Conservation (phyloP, 2,329 filamentous ascomycete genomes). For the Exophiala xenobiotica region DNA sequence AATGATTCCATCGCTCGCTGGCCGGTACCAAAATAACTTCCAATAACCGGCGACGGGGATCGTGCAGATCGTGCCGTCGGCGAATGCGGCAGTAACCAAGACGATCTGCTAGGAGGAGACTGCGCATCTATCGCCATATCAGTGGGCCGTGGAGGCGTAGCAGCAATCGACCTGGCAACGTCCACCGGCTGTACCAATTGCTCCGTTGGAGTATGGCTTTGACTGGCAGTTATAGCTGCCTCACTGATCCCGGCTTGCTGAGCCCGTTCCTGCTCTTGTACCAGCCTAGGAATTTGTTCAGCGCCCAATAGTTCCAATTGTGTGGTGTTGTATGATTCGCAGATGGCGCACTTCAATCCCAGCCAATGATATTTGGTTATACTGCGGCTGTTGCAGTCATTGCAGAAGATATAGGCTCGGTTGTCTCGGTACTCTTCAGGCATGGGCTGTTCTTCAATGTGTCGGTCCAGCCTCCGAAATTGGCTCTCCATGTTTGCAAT, state of each 20-base stretch:
- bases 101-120: constrained; percentile 28
- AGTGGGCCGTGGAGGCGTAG: constrained; percentile 19
- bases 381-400: constrained; percentile 88
- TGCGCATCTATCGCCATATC: constrained; percentile 27
- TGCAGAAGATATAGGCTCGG: constrained; percentile 82
- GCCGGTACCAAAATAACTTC: constrained; percentile 47
- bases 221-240: constrained; percentile 29
- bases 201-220: constrained; percentile 26
- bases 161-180: constrained; percentile 6
- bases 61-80: constrained; percentile 34
- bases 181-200: constrained; percentile 21
- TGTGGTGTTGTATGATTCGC: constrained; percentile 49
- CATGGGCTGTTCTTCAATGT: constrained; percentile 89
- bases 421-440: constrained; percentile 77
- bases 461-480: constrained; percentile 85
- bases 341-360: constrained; percentile 76
- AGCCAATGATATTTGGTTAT: constrained; percentile 92
- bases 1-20: constrained; percentile 32
- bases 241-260: constrained; percentile 33
- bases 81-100: constrained; percentile 37
- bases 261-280: constrained; percentile 24
- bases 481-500: constrained; percentile 97
- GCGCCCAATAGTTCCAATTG: constrained; percentile 43
- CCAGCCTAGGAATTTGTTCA: constrained; percentile 28
- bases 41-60: constrained; percentile 44